Base-by-base conservation (phyloP, 192 early-diverging fungal genomes). In the Podila epicladia region DNA sequence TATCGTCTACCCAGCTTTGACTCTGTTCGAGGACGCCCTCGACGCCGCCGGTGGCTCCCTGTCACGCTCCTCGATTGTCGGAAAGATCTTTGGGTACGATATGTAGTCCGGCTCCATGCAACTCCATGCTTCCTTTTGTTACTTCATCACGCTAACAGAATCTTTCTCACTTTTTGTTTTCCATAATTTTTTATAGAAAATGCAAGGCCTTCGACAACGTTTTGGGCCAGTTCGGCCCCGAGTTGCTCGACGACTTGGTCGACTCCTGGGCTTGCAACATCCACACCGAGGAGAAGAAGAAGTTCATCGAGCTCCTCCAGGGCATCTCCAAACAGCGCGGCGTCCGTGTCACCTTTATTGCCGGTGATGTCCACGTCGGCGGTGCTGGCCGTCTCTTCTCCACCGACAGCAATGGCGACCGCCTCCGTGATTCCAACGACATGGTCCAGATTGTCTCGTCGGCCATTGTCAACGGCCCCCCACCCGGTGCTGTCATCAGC, bases 391-490 rank as follows among this genome's bases (percentile, higher is more conserved):
- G 87, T 60, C 67, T 93, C 53, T 77, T 77, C 82, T 86, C 85
- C 48, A 89, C 84, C 57, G 82, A 89, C 49, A 76, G 84, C 73
- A 74, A 85, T 58, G 50, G 50, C 67, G 82, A 87, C 1, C 82
- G 85, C 22, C 87, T 91, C 68, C 77, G 78, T 6, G 94, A 95
- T 70, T 89, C 85, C 65, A 86, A 90, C 29, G 86, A 89, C 59
- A 96, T 96, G 94, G 85, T 86, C 60, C 93, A 96, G 85, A 88
- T 96, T 24, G 86, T 94, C 51, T 94, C 94, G 20, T 90, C 88
- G 41, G 94, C 93, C 58, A 96, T 96, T 75, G 89, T 92, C 78
- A 94, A 94, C 69, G 75, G 68, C 1, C 92, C 94, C 26, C 93
- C 93, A 24, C 94, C 94, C 7, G 85, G 85, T 57, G 85, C 88